These are phyloP conservation scores for Ceratonia siliqua DNA, from an alignment of 306 rosid species.

Conservation along the genomic window DNA sequence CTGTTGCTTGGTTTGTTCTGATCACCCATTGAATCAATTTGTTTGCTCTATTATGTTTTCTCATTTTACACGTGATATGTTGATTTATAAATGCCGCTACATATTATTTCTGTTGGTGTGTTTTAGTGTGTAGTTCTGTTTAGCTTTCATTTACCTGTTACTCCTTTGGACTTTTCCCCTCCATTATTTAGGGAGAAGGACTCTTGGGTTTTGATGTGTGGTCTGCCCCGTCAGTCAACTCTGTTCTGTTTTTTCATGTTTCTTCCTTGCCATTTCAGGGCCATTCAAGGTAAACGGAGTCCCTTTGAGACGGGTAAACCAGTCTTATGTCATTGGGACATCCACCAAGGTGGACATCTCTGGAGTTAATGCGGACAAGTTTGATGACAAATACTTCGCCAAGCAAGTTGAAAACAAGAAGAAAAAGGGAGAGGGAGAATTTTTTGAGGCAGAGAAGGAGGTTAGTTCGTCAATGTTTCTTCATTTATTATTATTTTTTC, in stretches of 20 bases:
- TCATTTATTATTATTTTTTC: neutral
- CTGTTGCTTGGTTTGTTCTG: neutral
- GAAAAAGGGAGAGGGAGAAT: conserved; percentile 62
- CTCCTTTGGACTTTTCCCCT: no score
- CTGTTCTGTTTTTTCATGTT: neutral
- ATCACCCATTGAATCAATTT: neutral
- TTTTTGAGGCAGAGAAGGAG: conserved; percentile 68
- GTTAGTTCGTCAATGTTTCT: conserved; percentile 24
- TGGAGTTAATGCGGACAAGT: conserved; percentile 51
- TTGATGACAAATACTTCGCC: conserved; percentile 64
- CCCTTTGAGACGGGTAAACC: conserved; percentile 73
- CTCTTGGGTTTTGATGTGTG: neutral
- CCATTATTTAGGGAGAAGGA: neutral
- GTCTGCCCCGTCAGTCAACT: neutral
- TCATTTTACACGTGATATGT: neutral
- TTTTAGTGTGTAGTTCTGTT: neutral
- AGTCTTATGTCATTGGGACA: conserved; percentile 64
- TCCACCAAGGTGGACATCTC: conserved; percentile 68
- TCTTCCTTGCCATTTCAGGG: conserved; percentile 33
- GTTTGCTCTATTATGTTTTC: neutral
- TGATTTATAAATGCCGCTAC: neutral
- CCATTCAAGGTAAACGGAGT: conserved; percentile 75
- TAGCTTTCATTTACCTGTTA: neutral
- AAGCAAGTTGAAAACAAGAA: conserved; percentile 59
- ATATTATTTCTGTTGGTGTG: neutral